phyloP scores from a whole-genome alignment of 768 basidiomycete species.

The Lentinus brumalis region DNA sequence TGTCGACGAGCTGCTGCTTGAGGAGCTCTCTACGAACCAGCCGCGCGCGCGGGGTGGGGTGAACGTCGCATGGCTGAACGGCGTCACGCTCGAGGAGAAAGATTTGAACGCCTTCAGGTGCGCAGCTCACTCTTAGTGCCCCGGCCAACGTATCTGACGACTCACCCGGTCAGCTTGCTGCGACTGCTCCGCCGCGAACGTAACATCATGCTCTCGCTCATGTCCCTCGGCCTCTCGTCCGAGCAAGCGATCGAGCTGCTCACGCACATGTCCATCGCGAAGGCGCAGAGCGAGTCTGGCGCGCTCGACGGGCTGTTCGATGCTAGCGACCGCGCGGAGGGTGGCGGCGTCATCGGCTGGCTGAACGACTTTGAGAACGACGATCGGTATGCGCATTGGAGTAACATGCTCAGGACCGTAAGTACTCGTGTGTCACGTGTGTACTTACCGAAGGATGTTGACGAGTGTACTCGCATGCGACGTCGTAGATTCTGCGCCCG shows the following conservation, averaged over 20 bases:
- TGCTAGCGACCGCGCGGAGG: slow-evolving; percentile 84
- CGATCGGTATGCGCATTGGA: slow-evolving; percentile 46
- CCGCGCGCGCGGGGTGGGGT: slow-evolving; percentile 52
- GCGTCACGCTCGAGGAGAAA: slow-evolving; percentile 55
- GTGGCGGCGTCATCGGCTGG: slow-evolving; percentile 73
- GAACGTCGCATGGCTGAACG: slow-evolving; percentile 82
- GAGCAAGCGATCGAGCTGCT: slow-evolving; percentile 73
- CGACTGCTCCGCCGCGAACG: slow-evolving; percentile 77
- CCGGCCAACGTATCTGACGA: too few species aligned
- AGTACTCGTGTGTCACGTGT: neutral
- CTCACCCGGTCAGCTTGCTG: slow-evolving; percentile 49
- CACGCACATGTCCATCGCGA: slow-evolving; percentile 60
- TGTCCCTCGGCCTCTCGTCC: slow-evolving; percentile 60
- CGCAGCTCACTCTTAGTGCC: slow-evolving; percentile 15
- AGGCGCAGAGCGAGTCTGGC: slow-evolving; percentile 49
- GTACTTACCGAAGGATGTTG: slow-evolving; percentile 1
- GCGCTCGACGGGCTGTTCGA: slow-evolving; percentile 81
- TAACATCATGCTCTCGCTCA: slow-evolving; percentile 56
- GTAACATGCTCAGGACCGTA: slow-evolving; percentile 19
- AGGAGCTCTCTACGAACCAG: slow-evolving; percentile 62
- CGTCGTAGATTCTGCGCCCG: slow-evolving; percentile 67
- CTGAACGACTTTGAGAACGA: slow-evolving; percentile 94
- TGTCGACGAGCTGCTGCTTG: slow-evolving; percentile 48
- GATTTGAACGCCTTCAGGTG: slow-evolving; percentile 74
- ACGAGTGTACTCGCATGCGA: neutral